Percentiles rank a stretch among this genome's conserved stretches.
Evolutionary conservation across 495 filamentous ascomycete species (phyloP).

Genomic region (Trichoderma gamsii): DNA sequence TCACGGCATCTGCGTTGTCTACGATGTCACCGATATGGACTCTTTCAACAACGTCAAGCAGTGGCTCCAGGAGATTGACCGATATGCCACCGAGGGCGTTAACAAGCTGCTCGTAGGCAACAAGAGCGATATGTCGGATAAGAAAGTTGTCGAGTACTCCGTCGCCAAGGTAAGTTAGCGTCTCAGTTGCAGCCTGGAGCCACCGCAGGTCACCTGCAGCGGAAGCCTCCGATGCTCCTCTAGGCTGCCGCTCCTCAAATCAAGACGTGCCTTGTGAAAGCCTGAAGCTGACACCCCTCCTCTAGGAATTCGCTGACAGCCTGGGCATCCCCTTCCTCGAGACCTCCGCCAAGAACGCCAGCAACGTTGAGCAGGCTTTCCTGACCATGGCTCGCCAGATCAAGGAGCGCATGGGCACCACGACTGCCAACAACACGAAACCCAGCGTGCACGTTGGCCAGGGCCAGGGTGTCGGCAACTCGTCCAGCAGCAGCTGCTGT

Average conservation of each 20-base stretch:
- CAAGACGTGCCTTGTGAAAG: not conserved
- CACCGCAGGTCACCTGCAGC: not conserved
- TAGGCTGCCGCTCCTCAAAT: slow-evolving; percentile 7
- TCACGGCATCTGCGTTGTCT: slow-evolving; percentile 98
- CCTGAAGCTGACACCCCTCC: slow-evolving; percentile 16
- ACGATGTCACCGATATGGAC: slow-evolving; percentile 99
- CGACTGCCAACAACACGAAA: slow-evolving; percentile 94
- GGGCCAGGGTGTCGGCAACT: slow-evolving; percentile 90
- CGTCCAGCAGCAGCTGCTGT: slow-evolving; percentile 88
- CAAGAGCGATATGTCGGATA: slow-evolving; percentile 99
- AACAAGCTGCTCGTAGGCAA: slow-evolving; percentile 99
- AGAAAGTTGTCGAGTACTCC: slow-evolving; percentile 99
- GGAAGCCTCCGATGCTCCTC: not conserved
- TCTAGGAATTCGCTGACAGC: slow-evolving; percentile 95
- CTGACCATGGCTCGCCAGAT: slow-evolving; percentile 99
- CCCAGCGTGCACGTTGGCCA: slow-evolving; percentile 91
- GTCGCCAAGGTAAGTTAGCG: slow-evolving; percentile 76
- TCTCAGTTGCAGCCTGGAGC: not conserved
- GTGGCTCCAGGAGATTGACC: slow-evolving; percentile 99
- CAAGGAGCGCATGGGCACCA: slow-evolving; percentile 98
- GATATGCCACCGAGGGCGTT: slow-evolving; percentile 97
- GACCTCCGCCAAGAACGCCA: slow-evolving; percentile 98
- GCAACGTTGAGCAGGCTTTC: slow-evolving; percentile 99
- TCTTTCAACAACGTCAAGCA: slow-evolving; percentile 99
- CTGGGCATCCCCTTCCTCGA: slow-evolving; percentile 99